Percentiles rank a stretch among this genome's conserved stretches.
phyloP scores from a whole-genome alignment of 306 rosid species.

The Cucurbita ficifolia region DNA sequence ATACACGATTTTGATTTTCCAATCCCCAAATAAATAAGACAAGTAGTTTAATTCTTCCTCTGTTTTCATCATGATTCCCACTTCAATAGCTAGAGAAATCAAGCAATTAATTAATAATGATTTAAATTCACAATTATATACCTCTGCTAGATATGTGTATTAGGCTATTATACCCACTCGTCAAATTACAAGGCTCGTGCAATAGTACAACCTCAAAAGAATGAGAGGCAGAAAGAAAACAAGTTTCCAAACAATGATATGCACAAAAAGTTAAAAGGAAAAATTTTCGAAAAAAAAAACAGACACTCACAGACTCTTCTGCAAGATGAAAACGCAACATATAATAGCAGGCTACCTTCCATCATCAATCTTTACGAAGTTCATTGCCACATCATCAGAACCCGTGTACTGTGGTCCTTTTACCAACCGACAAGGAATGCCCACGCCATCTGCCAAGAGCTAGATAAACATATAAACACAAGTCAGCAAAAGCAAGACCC shows the following conservation, averaged over 20 bases:
- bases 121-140: not conserved
- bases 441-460: conserved; percentile 89
- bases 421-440: conserved; percentile 79
- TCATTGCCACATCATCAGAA: conserved; percentile 71
- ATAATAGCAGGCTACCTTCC: conserved; percentile 50
- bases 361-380: conserved; percentile 67
- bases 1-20: not conserved
- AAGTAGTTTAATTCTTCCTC: not conserved
- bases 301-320: not conserved
- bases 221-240: not conserved
- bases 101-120: not conserved
- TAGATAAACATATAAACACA: conserved; percentile 10
- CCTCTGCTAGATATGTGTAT: not conserved
- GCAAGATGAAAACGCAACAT: conserved; percentile 5
- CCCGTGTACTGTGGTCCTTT: conserved; percentile 82
- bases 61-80: not conserved
- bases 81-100: not conserved
- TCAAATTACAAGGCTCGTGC: not conserved
- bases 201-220: not conserved
- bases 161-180: not conserved
- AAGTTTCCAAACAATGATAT: not conserved
- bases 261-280: not conserved
- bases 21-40: not conserved
- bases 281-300: not conserved
- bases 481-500: conserved; percentile 4